Conservation (phyloP, 129 eudicot species). For the Pulicaria dysenterica region DNA sequence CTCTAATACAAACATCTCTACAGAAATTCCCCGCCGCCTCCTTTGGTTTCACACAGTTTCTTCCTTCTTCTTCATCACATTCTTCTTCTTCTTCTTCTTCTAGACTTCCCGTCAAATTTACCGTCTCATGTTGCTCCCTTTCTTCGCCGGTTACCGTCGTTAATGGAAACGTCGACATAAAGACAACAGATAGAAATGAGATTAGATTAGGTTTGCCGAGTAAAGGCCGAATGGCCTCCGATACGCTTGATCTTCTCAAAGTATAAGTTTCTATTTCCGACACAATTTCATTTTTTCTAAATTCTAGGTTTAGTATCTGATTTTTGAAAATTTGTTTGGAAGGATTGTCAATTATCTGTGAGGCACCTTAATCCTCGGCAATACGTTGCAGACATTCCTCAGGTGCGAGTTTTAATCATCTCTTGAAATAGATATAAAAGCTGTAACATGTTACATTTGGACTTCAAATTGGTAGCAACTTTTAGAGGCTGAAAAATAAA, state of each 20-base stretch:
- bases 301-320: not conserved
- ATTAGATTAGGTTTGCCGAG: slow-evolving; percentile 89
- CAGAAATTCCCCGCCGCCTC: slow-evolving; percentile 39
- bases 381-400: slow-evolving; percentile 93
- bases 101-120: slow-evolving; percentile 39
- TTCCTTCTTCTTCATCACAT: slow-evolving; percentile 28
- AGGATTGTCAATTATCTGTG: slow-evolving; percentile 93
- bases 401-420: slow-evolving; percentile 43
- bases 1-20: slow-evolving; percentile 46
- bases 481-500: not conserved
- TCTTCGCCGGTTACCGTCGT: slow-evolving; percentile 59
- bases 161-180: slow-evolving; percentile 48
- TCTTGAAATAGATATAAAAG: not conserved
- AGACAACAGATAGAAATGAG: slow-evolving; percentile 42
- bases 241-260: slow-evolving; percentile 82
- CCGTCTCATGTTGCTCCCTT: slow-evolving; percentile 52
- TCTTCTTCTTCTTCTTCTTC: slow-evolving; percentile 22
- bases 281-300: not conserved
- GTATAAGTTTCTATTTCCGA: slow-evolving; percentile 26
- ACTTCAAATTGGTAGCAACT: not conserved
- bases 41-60: slow-evolving; percentile 15
- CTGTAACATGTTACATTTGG: not conserved
- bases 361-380: slow-evolving; percentile 91
- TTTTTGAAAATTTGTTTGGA: slow-evolving; percentile 7
- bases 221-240: slow-evolving; percentile 89